Conservation (phyloP, 345 rosid species). For the Cochlearia excelsa region DNA sequence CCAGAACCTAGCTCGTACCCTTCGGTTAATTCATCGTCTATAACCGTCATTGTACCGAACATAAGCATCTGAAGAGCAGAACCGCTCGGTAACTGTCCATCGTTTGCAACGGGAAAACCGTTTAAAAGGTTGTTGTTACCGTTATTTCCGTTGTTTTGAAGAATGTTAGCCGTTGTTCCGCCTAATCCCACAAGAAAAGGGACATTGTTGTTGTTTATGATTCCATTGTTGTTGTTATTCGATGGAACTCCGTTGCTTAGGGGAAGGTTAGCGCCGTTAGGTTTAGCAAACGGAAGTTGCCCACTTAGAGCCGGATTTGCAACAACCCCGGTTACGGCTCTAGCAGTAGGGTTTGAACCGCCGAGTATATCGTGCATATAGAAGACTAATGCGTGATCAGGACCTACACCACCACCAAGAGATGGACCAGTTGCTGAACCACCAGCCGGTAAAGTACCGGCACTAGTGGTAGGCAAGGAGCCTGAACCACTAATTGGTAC, state of each 20-base stretch:
- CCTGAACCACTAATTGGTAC: conserved; percentile 20
- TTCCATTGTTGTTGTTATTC: conserved; percentile 59
- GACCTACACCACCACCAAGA: conserved; percentile 27
- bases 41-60: conserved; percentile 82
- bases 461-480: conserved; percentile 17
- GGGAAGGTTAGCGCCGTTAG: conserved; percentile 76
- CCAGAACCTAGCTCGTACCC: conserved; percentile 68
- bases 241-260: conserved; percentile 57
- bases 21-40: conserved; percentile 76
- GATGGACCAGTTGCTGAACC: conserved; percentile 7
- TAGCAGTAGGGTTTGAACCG: conserved; percentile 68
- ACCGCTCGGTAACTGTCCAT: conserved; percentile 58
- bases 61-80: conserved; percentile 54
- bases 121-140: conserved; percentile 42
- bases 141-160: conserved; percentile 48
- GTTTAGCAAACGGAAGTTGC: conserved; percentile 82
- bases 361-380: conserved; percentile 82
- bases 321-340: conserved; percentile 71
- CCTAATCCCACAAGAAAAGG: conserved; percentile 77
- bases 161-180: conserved; percentile 52
- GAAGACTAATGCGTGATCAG: conserved; percentile 47
- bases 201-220: conserved; percentile 74
- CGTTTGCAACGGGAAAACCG: conserved; percentile 45
- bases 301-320: conserved; percentile 62
- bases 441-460: conserved; percentile 17